phyloP scores from a whole-genome alignment of 129 eudicot genomes.

The Escallonia rubra region DNA sequence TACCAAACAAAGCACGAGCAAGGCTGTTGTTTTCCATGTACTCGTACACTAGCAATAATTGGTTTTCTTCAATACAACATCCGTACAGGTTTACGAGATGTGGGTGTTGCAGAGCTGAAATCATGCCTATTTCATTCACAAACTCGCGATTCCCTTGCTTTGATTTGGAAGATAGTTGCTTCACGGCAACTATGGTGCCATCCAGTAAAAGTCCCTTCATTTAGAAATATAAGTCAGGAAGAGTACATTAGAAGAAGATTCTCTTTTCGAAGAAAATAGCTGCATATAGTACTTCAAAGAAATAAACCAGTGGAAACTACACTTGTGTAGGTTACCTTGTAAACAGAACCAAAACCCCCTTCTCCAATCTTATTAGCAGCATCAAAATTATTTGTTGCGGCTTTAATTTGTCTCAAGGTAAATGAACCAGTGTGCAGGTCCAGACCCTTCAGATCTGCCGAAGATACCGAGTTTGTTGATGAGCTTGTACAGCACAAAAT shows the following conservation, averaged over 20 bases:
- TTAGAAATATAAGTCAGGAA: not conserved
- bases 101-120: slow-evolving; percentile 68
- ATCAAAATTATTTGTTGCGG: slow-evolving; percentile 64
- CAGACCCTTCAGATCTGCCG: slow-evolving; percentile 42
- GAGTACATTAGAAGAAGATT: not conserved
- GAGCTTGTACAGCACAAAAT: not conserved
- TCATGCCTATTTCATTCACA: slow-evolving; percentile 74
- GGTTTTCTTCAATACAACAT: slow-evolving; percentile 65
- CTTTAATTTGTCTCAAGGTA: slow-evolving; percentile 54
- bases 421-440: slow-evolving; percentile 49
- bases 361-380: slow-evolving; percentile 66
- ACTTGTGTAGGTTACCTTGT: slow-evolving; percentile 38
- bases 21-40: slow-evolving; percentile 79
- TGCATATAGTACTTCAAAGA: slow-evolving; percentile 11
- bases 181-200: slow-evolving; percentile 60
- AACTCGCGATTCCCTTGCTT: slow-evolving; percentile 82
- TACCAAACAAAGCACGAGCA: slow-evolving; percentile 77
- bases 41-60: slow-evolving; percentile 62
- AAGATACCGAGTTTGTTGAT: not conserved
- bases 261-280: slow-evolving; percentile 5
- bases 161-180: slow-evolving; percentile 63
- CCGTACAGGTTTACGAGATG: slow-evolving; percentile 71
- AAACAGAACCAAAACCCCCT: slow-evolving; percentile 80
- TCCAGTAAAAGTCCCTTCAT: slow-evolving; percentile 52
- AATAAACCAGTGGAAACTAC: not conserved